Base-by-base conservation (phyloP, 495 filamentous ascomycete species). In the Lasiosphaeria ovina region DNA sequence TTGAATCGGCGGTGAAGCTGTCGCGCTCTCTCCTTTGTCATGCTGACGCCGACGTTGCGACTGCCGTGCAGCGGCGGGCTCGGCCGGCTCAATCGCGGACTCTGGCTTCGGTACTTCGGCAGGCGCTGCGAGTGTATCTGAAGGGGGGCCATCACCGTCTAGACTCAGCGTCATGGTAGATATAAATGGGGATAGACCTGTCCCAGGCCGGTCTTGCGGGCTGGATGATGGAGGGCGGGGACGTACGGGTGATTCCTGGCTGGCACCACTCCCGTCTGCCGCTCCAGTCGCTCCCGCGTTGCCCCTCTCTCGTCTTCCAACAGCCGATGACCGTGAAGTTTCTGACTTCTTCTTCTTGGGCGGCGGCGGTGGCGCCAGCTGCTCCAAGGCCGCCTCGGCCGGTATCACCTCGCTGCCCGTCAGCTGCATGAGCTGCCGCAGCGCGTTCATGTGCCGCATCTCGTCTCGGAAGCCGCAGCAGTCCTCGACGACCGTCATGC, bases 401-500 rank as follows among this genome's bases (percentile, higher is more conserved):
- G 76, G 80, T 36, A 87, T 77, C 9, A 86, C 78, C 54, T 85
- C 82, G 47, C 89, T 90, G 32, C 89, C 91, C 35, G 92, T 86
- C 45, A 90, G 83, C 56, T 90, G 86, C 0, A 79, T 79, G 77
- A 98, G 89, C 60, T 90, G 84, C 35, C 81, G 81, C 63, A 97
- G 77, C 3, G 94, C 88, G 69, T 87, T 84, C 51, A 87, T 82
- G 66, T 97, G 90, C 12, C 90, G 85, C 16, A 77, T 73, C 55
- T 86, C 81, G 65, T 78, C 85, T 45, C 93, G 86, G 68, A 88
- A 97, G 10, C 92, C 94, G 47, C 96, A 80, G 69, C 93, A 97
- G 69, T 98, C 92, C 51, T 93, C 89, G 34, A 98, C 76, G 11
- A 98, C 74, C 5, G 88, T 92, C 59, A 97, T 89, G 32, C 85